Percentiles rank a stretch among this genome's conserved stretches.
These are phyloP conservation scores for Ophiostoma sp. DNA, from an alignment of 2,329 filamentous ascomycete species.

Conservation along the genomic window DNA sequence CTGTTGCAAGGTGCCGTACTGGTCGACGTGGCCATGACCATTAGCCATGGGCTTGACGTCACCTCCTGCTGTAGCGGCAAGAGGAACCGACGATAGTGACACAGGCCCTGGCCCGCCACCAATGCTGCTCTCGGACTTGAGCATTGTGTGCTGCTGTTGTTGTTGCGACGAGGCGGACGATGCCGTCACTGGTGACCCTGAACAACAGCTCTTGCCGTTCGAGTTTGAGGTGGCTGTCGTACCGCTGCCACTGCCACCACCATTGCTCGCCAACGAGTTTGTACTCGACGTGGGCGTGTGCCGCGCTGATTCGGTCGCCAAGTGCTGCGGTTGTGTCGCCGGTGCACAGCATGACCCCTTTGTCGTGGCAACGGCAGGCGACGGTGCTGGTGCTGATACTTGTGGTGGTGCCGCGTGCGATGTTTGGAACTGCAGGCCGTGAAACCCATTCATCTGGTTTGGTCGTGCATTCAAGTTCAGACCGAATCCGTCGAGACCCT, in stretches of 20 bases:
- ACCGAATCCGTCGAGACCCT: not conserved
- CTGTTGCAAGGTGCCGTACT: not conserved
- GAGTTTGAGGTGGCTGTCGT: not conserved
- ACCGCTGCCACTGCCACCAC: conserved; percentile 6
- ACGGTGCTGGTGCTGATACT: not conserved
- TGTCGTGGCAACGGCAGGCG: not conserved
- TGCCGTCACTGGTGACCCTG: conserved; percentile 20
- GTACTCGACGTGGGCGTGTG: conserved; percentile 30
- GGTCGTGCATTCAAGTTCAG: conserved; percentile 4
- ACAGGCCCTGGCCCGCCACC: not conserved
- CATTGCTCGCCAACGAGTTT: conserved; percentile 26
- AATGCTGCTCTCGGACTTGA: conserved; percentile 20
- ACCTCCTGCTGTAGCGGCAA: not conserved
- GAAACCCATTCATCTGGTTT: conserved; percentile 8
- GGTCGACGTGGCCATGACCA: not conserved
- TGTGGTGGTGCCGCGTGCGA: not conserved
- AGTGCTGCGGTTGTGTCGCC: conserved; percentile 15
- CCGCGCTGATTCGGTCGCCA: conserved; percentile 13
- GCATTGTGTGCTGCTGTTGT: conserved; percentile 11
- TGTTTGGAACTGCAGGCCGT: not conserved
- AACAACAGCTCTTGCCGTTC: conserved; percentile 20
- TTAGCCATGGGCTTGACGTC: conserved; percentile 8
- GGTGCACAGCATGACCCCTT: conserved; percentile 26
- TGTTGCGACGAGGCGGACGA: conserved; percentile 20
- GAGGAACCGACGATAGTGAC: conserved; percentile 14